Evolutionary conservation across 331 rosid species (phyloP).

Genomic region (Dryas integrifolia): DNA sequence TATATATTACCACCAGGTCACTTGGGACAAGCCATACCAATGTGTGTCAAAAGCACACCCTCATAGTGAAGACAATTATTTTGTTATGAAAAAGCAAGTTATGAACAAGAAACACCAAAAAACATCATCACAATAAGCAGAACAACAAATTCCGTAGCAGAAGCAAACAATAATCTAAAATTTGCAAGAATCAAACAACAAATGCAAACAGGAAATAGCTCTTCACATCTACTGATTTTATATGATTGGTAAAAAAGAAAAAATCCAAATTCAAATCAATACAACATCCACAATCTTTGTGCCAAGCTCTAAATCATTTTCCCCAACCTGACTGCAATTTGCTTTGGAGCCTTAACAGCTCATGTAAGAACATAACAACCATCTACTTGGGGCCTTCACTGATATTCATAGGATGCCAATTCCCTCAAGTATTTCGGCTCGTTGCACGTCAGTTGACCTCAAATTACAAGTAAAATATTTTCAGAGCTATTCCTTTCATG

Average conservation of each 20-base stretch:
- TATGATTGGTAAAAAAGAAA: conserved; percentile 12
- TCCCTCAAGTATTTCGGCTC: conserved; percentile 37
- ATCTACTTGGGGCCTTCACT: conserved; percentile 23
- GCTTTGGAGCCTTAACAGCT: conserved; percentile 14
- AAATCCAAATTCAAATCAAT: conserved; percentile 22
- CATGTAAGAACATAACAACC: conserved; percentile 19
- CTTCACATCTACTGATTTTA: conserved; percentile 23
- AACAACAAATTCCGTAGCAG: not conserved
- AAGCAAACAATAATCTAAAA: not conserved
- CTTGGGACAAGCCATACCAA: not conserved
- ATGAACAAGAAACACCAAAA: not conserved
- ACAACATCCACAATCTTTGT: conserved; percentile 25
- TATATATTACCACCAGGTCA: too few species aligned
- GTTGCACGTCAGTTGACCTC: conserved; percentile 35
- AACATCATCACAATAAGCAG: not conserved
- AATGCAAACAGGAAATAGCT: not conserved
- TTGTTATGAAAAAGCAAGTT: not conserved
- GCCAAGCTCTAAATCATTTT: conserved; percentile 19
- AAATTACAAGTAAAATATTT: conserved; percentile 40
- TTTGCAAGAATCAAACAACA: conserved; percentile 4
- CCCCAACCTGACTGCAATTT: conserved; percentile 7
- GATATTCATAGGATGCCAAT: conserved; percentile 15
- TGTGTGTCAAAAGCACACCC: not conserved
- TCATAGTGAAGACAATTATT: not conserved
- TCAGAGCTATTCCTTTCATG: conserved; percentile 40